phyloP scores from a whole-genome alignment of 2,329 filamentous ascomycete genomes.

The Cadophora gregata region DNA sequence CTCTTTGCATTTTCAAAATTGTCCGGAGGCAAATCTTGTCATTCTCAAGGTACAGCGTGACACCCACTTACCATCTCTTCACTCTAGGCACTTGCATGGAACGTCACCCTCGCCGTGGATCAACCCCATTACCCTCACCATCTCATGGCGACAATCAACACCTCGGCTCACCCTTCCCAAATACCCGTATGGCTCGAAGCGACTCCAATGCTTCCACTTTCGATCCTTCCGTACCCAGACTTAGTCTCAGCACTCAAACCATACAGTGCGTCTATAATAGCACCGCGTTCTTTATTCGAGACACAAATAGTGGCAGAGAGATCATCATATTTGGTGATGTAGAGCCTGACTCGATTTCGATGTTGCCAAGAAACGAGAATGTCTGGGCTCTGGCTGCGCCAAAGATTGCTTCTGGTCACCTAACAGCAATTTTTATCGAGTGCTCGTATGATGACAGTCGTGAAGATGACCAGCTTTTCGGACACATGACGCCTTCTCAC shows the following conservation, averaged over 20 bases:
- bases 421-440: slow-evolving; percentile 90
- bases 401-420: slow-evolving; percentile 74
- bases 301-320: slow-evolving; percentile 72
- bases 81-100: slow-evolving; percentile 70
- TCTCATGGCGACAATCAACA: slow-evolving; percentile 9
- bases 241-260: background rate
- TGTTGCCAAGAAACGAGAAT: slow-evolving; percentile 78
- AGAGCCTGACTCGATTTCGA: slow-evolving; percentile 85
- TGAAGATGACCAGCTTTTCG: slow-evolving; percentile 79
- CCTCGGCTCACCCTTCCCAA: background rate
- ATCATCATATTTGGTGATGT: slow-evolving; percentile 95
- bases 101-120: slow-evolving; percentile 69
- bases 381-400: slow-evolving; percentile 91
- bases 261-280: slow-evolving; percentile 77
- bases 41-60: background rate
- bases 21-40: background rate
- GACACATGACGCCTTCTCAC: slow-evolving; percentile 85
- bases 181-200: background rate
- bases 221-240: background rate
- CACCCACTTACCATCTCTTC: background rate
- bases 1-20: background rate
- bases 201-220: background rate
- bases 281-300: slow-evolving; percentile 91
- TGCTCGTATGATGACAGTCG: slow-evolving; percentile 90
- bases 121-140: slow-evolving; percentile 28